Conservation (phyloP, 768 basidiomycete species). For the Lactarius pseudohatsudake region DNA sequence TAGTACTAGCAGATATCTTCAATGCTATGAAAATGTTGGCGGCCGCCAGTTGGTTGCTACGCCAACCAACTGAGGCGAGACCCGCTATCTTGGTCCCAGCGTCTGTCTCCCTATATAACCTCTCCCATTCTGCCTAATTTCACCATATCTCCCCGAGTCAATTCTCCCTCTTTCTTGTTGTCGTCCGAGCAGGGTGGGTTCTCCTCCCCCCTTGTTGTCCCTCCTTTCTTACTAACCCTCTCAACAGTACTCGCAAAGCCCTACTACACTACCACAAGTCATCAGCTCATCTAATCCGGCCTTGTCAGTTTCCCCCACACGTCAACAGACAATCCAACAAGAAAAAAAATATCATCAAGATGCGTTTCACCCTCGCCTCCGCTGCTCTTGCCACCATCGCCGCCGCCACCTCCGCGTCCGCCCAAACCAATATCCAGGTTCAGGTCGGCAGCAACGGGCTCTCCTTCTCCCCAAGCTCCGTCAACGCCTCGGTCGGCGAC, state of each 20-base stretch:
- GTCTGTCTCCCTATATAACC: conserved; percentile 10
- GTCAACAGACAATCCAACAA: conserved; percentile 19
- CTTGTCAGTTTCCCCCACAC: conserved; percentile 11
- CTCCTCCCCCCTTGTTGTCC: background rate
- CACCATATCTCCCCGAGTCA: conserved; percentile 29
- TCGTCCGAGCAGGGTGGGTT: conserved; percentile 48
- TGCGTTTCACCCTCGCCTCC: conserved; percentile 25
- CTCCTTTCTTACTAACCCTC: background rate
- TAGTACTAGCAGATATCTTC: no score
- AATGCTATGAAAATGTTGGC: background rate
- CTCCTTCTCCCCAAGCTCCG: conserved; percentile 20
- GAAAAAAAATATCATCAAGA: background rate
- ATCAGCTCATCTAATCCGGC: conserved; percentile 6
- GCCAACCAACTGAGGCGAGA: conserved; percentile 9
- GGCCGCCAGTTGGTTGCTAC: background rate
- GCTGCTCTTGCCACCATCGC: conserved; percentile 22
- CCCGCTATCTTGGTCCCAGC: background rate
- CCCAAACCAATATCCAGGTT: conserved; percentile 10
- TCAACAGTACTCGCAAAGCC: conserved; percentile 29
- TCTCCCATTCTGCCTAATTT: background rate
- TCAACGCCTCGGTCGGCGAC: conserved; percentile 32
- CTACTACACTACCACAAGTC: background rate
- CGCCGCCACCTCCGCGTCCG: conserved; percentile 19
- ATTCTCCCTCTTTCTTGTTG: conserved; percentile 40
- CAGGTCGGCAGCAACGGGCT: conserved; percentile 24